These are phyloP conservation scores for Neopestalotiopsis clavispora DNA, from an alignment of 2,329 filamentous ascomycete genomes.

Conservation along the genomic window DNA sequence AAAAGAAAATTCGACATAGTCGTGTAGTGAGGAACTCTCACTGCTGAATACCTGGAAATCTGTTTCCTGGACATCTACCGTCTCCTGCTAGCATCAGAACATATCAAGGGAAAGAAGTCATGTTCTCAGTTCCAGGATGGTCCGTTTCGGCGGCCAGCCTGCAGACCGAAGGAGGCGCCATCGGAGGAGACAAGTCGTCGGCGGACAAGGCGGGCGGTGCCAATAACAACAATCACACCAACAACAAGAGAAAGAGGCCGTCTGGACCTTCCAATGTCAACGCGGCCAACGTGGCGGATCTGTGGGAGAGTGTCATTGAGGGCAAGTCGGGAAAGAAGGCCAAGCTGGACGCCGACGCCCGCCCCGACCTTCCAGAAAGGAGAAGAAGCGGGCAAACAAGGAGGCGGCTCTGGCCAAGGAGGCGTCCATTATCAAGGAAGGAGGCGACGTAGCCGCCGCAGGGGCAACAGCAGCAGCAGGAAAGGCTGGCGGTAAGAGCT, in stretches of 20 bases:
- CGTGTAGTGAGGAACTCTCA: too few species aligned
- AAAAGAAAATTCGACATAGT: too few species aligned
- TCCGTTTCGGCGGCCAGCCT: slow-evolving; percentile 75
- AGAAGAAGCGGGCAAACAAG: slow-evolving; percentile 33
- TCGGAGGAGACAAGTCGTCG: slow-evolving; percentile 27
- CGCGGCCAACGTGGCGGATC: slow-evolving; percentile 71
- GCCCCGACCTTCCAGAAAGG: slow-evolving; percentile 1
- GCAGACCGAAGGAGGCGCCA: slow-evolving; percentile 65
- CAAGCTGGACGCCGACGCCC: slow-evolving; percentile 24
- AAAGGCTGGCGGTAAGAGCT: slow-evolving; percentile 25
- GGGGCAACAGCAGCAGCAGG: not conserved
- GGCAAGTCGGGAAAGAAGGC: slow-evolving; percentile 52
- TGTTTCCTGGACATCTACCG: not conserved
- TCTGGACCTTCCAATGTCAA: slow-evolving; percentile 56
- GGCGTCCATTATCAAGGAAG: not conserved
- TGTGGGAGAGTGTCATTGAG: slow-evolving; percentile 83
- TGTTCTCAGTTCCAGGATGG: slow-evolving; percentile 97
- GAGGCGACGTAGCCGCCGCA: not conserved
- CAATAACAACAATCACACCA: not conserved
- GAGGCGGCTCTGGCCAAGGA: slow-evolving; percentile 21
- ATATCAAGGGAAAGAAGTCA: slow-evolving; percentile 37
- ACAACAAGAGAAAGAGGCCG: slow-evolving; percentile 63
- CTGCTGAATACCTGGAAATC: not conserved
- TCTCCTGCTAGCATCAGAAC: not conserved
- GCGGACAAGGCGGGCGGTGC: slow-evolving; percentile 46